Evolutionary conservation across 345 rosid genomes (phyloP), one percentile per base, ranked within the genome.

Genomic region (Syzygium aromaticum): DNA sequence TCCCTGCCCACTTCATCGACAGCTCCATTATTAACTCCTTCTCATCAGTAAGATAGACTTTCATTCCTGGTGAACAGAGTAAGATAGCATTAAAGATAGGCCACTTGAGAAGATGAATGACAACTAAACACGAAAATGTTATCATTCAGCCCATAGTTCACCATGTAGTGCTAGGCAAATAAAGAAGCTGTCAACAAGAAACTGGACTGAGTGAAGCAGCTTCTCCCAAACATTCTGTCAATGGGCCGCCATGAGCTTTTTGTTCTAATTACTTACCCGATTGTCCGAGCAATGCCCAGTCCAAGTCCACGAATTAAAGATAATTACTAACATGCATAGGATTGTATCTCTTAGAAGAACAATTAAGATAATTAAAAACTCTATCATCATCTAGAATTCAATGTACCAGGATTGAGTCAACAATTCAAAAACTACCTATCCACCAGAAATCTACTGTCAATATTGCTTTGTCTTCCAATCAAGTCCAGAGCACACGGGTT

Each of bases 11-110:
- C 88, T 96, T 98, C 84, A 96, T 11, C 43, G 94, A 88, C 87
- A 96, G 92, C 87, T 98, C 99, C 98, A 98, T 95, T 38, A 96
- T 96, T 89, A 98, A 53, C 90, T 98, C 99, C 92, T 98, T 98
- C 91, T 98, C 99, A 91, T 96, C 98, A 73, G 98, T 96, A 84
- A 89, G 90, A 89, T 95, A 98, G 63, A 94, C 96, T 93, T 98
- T 98, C 96, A 98, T 95, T 82, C 99, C 99, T 98, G 88, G 22
- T 28, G 61, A 51, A 27, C 52, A 51, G 38, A 23, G 73, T 11
- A 27, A 88, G 33, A 78, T 30, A 40, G 46, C 27, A 43, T 15
- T 53, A 30, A 25, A 56, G 51, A 43, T 17, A 85, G 5, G 86
- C 51, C 59, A 2, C 43, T 23, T 27, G 21, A 30, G 43, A 51